phyloP scores from a whole-genome alignment of 805 yeast species.

The Jamesozyma hellenica region DNA sequence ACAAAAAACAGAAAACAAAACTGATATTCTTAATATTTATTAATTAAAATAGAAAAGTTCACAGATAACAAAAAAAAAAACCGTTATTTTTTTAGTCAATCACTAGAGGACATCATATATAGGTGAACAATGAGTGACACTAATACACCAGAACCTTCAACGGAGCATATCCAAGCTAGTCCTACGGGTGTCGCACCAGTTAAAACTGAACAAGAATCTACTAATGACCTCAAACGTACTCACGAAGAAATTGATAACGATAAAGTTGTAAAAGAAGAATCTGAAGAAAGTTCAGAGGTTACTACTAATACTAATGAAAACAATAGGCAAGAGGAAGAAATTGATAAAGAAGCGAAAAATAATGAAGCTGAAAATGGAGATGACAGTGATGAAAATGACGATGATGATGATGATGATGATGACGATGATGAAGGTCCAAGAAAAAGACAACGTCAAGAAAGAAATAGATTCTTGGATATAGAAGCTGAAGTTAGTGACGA shows the following conservation, averaged over 20 bases:
- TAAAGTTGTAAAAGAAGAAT: neutral
- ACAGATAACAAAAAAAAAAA: no score
- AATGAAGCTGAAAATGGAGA: slow-evolving; percentile 1
- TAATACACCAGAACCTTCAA: slow-evolving; percentile 1
- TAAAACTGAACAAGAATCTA: neutral
- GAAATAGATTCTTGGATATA: slow-evolving; percentile 90
- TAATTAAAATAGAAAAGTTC: no score
- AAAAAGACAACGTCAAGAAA: slow-evolving; percentile 37
- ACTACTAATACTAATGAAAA: neutral
- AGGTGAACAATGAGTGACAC: slow-evolving; percentile 1
- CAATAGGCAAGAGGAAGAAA: slow-evolving; percentile 3
- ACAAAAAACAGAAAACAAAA: no score
- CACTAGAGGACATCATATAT: no score
- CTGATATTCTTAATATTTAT: no score
- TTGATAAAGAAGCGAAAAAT: neutral
- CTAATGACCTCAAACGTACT: slow-evolving; percentile 1
- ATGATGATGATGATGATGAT: slow-evolving; percentile 53
- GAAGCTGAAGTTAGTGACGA: slow-evolving; percentile 99
- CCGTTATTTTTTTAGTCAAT: no score
- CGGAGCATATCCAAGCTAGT: neutral
- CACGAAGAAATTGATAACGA: slow-evolving; percentile 1
- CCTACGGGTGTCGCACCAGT: neutral
- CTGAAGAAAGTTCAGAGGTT: neutral
- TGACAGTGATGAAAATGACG: slow-evolving; percentile 36
- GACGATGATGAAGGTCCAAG: slow-evolving; percentile 38